Evolutionary conservation across 805 yeast genomes (phyloP).

Genomic region (Nakazawaea wickerhamii): DNA sequence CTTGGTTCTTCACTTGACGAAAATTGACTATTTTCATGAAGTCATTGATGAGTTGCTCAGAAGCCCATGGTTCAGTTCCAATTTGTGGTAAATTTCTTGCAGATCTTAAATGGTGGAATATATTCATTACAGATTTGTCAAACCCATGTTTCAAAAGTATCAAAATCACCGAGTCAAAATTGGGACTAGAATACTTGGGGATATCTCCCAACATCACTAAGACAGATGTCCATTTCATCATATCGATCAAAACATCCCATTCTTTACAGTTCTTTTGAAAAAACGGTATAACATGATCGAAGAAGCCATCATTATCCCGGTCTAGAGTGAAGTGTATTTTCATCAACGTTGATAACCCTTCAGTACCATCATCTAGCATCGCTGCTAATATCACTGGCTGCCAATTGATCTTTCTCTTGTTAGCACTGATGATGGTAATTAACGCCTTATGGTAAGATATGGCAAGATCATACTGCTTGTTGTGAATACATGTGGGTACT

Average conservation of each 20-base stretch:
- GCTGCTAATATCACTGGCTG: conserved; percentile 3
- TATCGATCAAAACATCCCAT: not conserved
- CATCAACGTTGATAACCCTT: conserved; percentile 5
- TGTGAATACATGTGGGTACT: conserved; percentile 1
- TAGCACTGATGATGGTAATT: not conserved
- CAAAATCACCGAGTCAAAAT: not conserved
- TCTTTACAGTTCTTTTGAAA: not conserved
- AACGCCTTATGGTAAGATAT: conserved; percentile 4
- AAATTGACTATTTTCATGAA: conserved; percentile 3
- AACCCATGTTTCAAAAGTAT: conserved; percentile 39
- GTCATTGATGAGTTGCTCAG: not conserved
- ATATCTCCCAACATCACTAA: conserved; percentile 8
- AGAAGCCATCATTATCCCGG: conserved; percentile 6
- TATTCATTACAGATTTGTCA: conserved; percentile 39
- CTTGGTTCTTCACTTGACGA: conserved; percentile 2
- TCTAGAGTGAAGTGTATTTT: conserved; percentile 6
- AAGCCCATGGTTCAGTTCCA: not conserved
- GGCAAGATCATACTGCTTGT: not conserved
- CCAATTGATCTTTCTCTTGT: conserved; percentile 6
- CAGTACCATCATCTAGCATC: not conserved
- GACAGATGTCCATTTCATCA: conserved; percentile 9
- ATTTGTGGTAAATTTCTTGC: not conserved
- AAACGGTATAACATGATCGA: conserved; percentile 7
- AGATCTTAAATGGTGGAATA: not conserved
- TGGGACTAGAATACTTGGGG: not conserved